A percentile compares a stretch with the other conserved stretches of the same genome.
phyloP scores from a whole-genome alignment of 1,139 yeast species.

The Meyerozyma sp. region DNA sequence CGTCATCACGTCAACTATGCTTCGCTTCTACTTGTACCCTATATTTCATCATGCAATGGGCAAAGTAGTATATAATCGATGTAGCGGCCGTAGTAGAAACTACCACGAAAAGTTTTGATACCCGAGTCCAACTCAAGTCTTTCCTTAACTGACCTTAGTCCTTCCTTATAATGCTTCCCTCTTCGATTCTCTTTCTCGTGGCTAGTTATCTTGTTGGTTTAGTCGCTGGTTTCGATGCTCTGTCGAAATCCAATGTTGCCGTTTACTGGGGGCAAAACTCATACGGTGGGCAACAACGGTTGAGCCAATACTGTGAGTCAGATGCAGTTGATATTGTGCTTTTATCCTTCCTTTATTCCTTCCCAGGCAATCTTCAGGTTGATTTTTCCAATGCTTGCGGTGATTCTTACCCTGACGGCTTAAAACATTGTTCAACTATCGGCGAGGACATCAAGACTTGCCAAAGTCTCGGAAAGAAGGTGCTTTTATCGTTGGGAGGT shows the following conservation, averaged over 20 bases:
- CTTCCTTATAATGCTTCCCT: background rate
- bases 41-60: background rate
- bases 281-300: conserved; percentile 62
- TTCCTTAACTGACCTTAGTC: conserved; percentile 1
- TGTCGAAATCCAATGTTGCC: conserved; percentile 37
- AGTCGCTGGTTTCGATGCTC: background rate
- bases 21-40: background rate
- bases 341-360: conserved; percentile 62
- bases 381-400: conserved; percentile 71
- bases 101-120: background rate
- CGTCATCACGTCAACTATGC: background rate
- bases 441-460: conserved; percentile 80
- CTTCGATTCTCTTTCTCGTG: background rate
- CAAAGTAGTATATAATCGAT: background rate
- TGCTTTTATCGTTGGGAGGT: conserved; percentile 84
- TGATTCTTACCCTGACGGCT: conserved; percentile 47
- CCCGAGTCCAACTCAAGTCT: background rate
- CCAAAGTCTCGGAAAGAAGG: conserved; percentile 72
- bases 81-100: background rate
- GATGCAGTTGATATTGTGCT: conserved; percentile 68
- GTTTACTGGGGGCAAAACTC: conserved; percentile 93
- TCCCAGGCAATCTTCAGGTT: conserved; percentile 42
- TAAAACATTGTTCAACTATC: conserved; percentile 55
- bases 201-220: background rate
- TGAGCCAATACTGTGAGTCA: conserved; percentile 65